Evolutionary conservation across 352 stramenopile species (phyloP), one percentile per base, ranked within the genome.

Genomic region (Globisporangium spiculum): DNA sequence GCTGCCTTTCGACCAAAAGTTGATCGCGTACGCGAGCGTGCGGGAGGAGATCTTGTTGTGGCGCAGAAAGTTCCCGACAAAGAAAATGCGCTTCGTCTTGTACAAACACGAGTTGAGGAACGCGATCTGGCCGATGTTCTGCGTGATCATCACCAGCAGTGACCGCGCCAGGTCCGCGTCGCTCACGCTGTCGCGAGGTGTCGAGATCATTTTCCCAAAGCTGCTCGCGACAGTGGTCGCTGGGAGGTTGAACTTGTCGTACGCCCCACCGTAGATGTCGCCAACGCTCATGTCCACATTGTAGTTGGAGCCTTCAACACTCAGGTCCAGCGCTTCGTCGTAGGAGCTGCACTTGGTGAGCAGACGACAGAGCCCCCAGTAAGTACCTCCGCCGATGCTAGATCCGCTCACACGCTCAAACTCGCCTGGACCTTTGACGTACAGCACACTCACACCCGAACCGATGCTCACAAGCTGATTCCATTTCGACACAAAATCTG

Each of bases 101-200:
- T 98, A 96, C n/a, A 99, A 76, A 58, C 97, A 93, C 63, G 98
- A 98, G 76, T 99, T 99, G 24, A 99, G 82, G 80, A 99, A 99
- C 36, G 98, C 97, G 26, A 99, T 91, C 81, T 99, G 97, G 44
- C 86, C 86, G 70, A 96, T 96, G 71, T 99, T 99, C 72, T 99
- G 98, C 27, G 98, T 99, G 44, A 99, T 97, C 97, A 99, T 99
- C 38, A 99, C 87, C 24, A 99, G 83, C 53, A 99, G 75, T 46
- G 97, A 96, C 54, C 96, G 89, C 24, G 97, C 97, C 55, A 99
- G 78, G 80, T 99, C 97, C 59, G 98, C 95, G 70, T 99, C 93
- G 52, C 86, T 93, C 38, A 99, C 87, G 56, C 66, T 73, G 48
- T 89, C 78, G 4, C 84, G 84, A 14, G 78, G 68, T 18, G 73